Evolutionary conservation across 768 basidiomycete species (phyloP), one percentile per base, ranked within the genome.

Genomic region (Pleurotus salmoneostramineus): DNA sequence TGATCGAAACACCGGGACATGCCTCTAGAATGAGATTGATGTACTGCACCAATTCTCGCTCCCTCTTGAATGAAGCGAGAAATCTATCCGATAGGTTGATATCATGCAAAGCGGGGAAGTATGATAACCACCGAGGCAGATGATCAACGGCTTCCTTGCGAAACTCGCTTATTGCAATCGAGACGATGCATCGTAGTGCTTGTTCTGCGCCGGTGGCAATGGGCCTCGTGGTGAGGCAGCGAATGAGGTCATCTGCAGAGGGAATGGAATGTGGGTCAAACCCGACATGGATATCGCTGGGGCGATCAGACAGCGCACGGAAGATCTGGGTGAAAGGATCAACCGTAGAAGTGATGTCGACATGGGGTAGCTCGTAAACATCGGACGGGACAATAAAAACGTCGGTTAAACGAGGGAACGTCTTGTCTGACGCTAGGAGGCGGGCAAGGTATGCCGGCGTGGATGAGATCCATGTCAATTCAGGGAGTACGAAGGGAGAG

Each of bases 61-160:
- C 36, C 12, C 52, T n/a, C 7, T 37, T 43, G 40, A 55, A 55
- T 4, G 52, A 55, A 14, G 52, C 52, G 15, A 55, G 27, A 32
- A 55, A 55, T 27, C 37, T 42, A 43, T 55, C 52, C 37, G 52
- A 55, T 15, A 55, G 34, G n/a, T 55, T 55, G 52, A 55, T 43
- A 42, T 43, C 52, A n/a, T 42, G 52, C 40, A 55, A 43, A 4
- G 52, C 52, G 27, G 52, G 52, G 40, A 55, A 55, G 52, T 37
- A 55, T 8, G 52, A 55, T 17, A 55, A 40, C 52, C 52, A 55
- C 11, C 36, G 52, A 3, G 52, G 52, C 7, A 55, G 31, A n/a
- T 55, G 40, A 32, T 55, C 52, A 37, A 43, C 52, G 21, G 52
- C 52, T 27, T 55, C 52, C 37, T 55, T 55, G 10, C 52, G 52